These are phyloP conservation scores for Mortierella sp. DNA, from an alignment of 371 early-diverging fungal genomes.

Conservation along the genomic window DNA sequence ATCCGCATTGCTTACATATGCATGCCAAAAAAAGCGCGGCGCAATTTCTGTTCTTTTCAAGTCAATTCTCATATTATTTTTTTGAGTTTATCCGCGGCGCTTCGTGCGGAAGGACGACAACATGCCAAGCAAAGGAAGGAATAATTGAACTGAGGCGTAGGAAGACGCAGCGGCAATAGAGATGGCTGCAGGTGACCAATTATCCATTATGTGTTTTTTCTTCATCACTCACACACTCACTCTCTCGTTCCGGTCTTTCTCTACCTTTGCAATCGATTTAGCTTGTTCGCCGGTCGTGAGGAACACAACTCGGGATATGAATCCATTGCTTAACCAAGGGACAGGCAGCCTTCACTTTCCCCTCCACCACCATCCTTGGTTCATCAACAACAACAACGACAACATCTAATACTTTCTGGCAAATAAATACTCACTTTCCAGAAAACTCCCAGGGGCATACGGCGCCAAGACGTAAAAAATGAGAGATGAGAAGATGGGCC, in stretches of 20 bases:
- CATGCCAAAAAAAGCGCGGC: not conserved
- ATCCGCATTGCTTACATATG: not conserved
- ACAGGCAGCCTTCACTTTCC: not conserved
- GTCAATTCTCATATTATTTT: not conserved
- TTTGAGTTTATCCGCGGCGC: conserved; percentile 11
- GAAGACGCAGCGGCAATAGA: not conserved
- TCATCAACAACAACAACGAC: not conserved
- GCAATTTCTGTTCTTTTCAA: not conserved
- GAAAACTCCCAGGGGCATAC: not conserved
- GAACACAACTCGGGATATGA: conserved; percentile 68
- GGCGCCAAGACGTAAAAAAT: not conserved
- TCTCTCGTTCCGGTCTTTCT: not conserved
- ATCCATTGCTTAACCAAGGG: conserved; percentile 54
- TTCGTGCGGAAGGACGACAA: not conserved
- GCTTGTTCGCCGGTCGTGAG: conserved; percentile 70
- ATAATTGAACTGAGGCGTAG: not conserved
- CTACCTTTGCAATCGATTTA: conserved; percentile 21
- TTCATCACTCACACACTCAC: not conserved
- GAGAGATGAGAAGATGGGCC: not conserved
- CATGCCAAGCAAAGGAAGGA: too few species aligned
- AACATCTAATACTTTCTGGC: not conserved
- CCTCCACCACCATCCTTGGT: not conserved
- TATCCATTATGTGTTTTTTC: not conserved
- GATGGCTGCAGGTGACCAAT: not conserved
- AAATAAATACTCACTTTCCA: not conserved